Percentiles rank a stretch among this genome's conserved stretches.
phyloP scores from a whole-genome alignment of 1,284 basidiomycete genomes.

The Boletus mariae region DNA sequence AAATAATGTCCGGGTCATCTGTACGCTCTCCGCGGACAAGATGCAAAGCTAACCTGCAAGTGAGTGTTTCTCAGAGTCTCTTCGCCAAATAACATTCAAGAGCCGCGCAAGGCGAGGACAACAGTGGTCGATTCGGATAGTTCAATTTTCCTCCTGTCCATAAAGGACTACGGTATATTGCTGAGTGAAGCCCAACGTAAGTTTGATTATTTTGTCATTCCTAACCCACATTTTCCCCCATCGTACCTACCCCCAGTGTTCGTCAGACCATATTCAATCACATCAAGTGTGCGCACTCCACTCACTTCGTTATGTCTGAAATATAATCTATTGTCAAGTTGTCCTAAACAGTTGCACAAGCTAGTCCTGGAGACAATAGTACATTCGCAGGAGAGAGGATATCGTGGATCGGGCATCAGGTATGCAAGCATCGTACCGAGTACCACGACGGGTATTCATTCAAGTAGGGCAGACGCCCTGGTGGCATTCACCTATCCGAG shows the following conservation, averaged over 20 bases:
- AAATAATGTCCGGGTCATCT: neutral
- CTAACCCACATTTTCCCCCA: neutral
- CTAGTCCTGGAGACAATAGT: neutral
- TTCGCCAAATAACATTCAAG: neutral
- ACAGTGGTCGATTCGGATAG: neutral
- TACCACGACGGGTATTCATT: neutral
- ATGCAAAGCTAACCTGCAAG: neutral
- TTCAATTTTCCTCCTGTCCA: neutral
- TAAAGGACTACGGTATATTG: neutral
- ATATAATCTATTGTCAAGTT: neutral
- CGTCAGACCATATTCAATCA: neutral
- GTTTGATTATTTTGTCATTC: neutral
- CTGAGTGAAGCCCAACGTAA: neutral
- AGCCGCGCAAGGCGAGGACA: neutral
- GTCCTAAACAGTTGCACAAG: neutral
- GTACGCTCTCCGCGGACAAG: neutral
- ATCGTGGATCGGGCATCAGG: neutral
- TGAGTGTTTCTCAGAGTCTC: neutral
- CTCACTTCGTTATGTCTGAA: neutral
- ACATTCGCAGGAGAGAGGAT: neutral
- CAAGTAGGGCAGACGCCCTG: neutral
- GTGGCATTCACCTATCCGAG: too few relatives aligned
- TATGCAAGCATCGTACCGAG: neutral
- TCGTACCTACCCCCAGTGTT: neutral
- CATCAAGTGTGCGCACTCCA: neutral